Base-by-base conservation (phyloP, 108 stramenopile genomes). In the Cyclotella kingstonii region DNA sequence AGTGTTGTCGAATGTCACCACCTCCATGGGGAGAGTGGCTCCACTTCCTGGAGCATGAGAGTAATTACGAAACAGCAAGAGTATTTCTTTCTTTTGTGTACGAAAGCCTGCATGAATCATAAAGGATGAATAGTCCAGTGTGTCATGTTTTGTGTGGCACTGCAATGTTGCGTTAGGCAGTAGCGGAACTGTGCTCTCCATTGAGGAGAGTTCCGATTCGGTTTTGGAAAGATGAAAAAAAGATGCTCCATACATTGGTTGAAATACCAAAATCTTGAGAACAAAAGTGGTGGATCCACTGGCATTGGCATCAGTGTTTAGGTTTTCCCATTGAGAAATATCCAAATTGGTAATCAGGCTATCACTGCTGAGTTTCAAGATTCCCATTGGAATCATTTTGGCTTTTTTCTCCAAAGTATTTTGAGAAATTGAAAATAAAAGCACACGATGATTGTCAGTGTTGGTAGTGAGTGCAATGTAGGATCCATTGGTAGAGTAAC, bases 11-110 rank as follows among this genome's bases (percentile, higher is more conserved):
- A 40, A 60, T 4, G 74, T 21, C n/a, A 67, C 6, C 0, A 52
- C 33, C 50, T 75, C 60, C 54, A 62, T 75, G 21, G 60, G 66
- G 2, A 75, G 74, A 1, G 51, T 25, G 30, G 74, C 50, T 31
- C 48, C 46, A 30, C 46, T 54, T 9, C 55, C 54, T 8, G 48
- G 44, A 8, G 42, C 17, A 2, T 28, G 17, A 36, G 46, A 42
- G 3, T 18, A 22, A 17, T 44, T 18, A 5, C 33, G 44, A 21
- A 56, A 42, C 21, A 49, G 55, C 5, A 60, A 56, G 5, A 57
- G 70, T 26, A 72, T 39, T 21, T 53, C 53, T 0, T 28, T 9
- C 4, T 18, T 19, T 2, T 34, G 34, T 10, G 56, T 55, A 10
- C 33, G 60, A 54, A 51, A 63, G 27, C 58, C 58, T 14, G 40